Conservation (phyloP, 768 basidiomycete genomes). For the Myochromella boudieri region DNA sequence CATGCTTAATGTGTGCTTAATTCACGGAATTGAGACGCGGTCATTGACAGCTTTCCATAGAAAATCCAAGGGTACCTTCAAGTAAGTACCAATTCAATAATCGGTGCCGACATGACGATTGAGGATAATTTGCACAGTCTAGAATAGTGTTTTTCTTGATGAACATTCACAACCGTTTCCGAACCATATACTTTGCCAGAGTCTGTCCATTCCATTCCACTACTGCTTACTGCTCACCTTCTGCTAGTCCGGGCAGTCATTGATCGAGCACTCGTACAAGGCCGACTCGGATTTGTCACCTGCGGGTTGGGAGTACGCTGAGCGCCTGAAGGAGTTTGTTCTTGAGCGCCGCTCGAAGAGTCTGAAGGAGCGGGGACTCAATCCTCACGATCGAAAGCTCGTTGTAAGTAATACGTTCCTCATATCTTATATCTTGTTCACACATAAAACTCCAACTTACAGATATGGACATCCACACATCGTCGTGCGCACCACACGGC, state of each 20-base stretch:
- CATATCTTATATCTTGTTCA: neutral
- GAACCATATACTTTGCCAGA: slow-evolving; percentile 95
- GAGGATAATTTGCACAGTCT: slow-evolving; percentile 53
- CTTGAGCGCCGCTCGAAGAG: slow-evolving; percentile 77
- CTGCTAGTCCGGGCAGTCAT: slow-evolving; percentile 89
- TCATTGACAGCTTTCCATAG: slow-evolving; percentile 32
- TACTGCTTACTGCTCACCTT: slow-evolving; percentile 1
- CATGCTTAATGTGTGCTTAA: slow-evolving; percentile 77
- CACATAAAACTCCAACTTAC: neutral
- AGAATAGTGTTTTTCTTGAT: slow-evolving; percentile 98
- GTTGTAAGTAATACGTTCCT: slow-evolving; percentile 48
- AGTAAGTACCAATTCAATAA: slow-evolving; percentile 34
- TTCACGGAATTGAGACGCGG: neutral
- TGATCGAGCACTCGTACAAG: slow-evolving; percentile 98
- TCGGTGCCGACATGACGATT: neutral
- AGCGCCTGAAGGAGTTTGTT: slow-evolving; percentile 86
- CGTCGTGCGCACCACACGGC: slow-evolving; percentile 93
- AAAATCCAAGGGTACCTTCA: slow-evolving; percentile 89
- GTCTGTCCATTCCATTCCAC: slow-evolving; percentile 43
- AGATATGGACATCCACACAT: slow-evolving; percentile 98
- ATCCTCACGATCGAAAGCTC: slow-evolving; percentile 57
- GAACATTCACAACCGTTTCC: slow-evolving; percentile 95
- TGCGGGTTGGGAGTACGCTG: slow-evolving; percentile 94
- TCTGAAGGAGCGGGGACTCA: slow-evolving; percentile 68
- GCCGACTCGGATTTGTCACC: slow-evolving; percentile 96